Evolutionary conservation across 805 yeast genomes (phyloP).

Genomic region (Spathaspora passalidarum): DNA sequence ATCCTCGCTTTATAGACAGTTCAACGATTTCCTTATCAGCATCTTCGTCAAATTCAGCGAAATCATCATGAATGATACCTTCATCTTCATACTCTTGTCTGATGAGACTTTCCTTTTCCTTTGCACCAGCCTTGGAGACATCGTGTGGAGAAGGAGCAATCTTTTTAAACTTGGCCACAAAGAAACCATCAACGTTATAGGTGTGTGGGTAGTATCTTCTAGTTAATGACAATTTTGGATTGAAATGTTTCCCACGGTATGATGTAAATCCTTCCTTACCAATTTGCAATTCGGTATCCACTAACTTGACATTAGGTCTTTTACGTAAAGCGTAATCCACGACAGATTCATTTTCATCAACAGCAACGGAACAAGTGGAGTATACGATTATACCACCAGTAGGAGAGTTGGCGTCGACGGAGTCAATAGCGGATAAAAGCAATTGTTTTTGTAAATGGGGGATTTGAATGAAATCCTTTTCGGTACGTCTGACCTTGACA

Average conservation of each 20-base stretch:
- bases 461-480: slow-evolving; percentile 92
- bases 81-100: slow-evolving; percentile 79
- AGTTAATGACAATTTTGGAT: slow-evolving; percentile 71
- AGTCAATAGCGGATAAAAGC: slow-evolving; percentile 90
- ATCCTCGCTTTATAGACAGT: slow-evolving; percentile 60
- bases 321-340: slow-evolving; percentile 96
- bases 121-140: slow-evolving; percentile 81
- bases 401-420: slow-evolving; percentile 88
- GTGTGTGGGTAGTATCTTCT: slow-evolving; percentile 98
- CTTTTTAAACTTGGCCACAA: slow-evolving; percentile 94
- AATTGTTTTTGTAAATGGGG: slow-evolving; percentile 96
- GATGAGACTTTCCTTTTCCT: slow-evolving; percentile 79
- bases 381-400: slow-evolving; percentile 94
- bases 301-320: slow-evolving; percentile 93
- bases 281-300: slow-evolving; percentile 86
- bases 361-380: slow-evolving; percentile 97
- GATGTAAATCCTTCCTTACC: slow-evolving; percentile 96
- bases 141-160: slow-evolving; percentile 83
- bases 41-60: slow-evolving; percentile 73
- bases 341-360: slow-evolving; percentile 97
- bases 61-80: slow-evolving; percentile 81
- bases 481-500: slow-evolving; percentile 90
- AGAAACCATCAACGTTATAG: slow-evolving; percentile 97
- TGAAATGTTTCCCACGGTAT: slow-evolving; percentile 89
- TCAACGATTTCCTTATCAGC: slow-evolving; percentile 73